phyloP scores from a whole-genome alignment of 441 rosid species.

The Bocquillonia castaneifolia region DNA sequence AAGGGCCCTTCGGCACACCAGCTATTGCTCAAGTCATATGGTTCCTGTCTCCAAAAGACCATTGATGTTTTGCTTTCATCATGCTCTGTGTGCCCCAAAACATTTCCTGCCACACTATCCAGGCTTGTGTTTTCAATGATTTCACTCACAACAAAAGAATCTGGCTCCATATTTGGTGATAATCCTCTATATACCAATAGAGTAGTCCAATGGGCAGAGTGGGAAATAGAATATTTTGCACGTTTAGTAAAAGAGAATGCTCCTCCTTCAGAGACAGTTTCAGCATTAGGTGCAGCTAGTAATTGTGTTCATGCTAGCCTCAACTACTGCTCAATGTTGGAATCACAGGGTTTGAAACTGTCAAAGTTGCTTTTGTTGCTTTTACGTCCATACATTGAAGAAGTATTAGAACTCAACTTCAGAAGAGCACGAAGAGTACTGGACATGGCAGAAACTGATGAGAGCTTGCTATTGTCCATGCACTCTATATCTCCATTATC shows the following conservation, averaged over 20 bases:
- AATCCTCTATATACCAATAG: conserved; percentile 73
- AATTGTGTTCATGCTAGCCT: conserved; percentile 78
- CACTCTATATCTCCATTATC: conserved; percentile 50
- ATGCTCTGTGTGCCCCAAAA: conserved; percentile 60
- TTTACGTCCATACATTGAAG: conserved; percentile 75
- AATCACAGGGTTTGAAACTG: conserved; percentile 71
- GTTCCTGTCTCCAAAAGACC: conserved; percentile 54
- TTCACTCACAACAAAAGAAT: conserved; percentile 59
- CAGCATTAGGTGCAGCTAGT: conserved; percentile 73
- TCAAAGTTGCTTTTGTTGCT: conserved; percentile 84
- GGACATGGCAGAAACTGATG: conserved; percentile 51
- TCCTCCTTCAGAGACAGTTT: conserved; percentile 67
- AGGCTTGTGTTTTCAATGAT: conserved; percentile 73
- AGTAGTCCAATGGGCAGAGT: conserved; percentile 93
- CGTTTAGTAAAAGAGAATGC: conserved; percentile 79
- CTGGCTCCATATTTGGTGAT: conserved; percentile 73
- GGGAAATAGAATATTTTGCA: conserved; percentile 82
- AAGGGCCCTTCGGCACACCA: conserved; percentile 86
- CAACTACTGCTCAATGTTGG: conserved; percentile 68
- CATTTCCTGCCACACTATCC: conserved; percentile 70
- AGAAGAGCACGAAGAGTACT: conserved; percentile 75
- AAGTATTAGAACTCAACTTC: conserved; percentile 82
- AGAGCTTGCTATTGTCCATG: conserved; percentile 48
- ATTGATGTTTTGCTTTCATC: conserved; percentile 70
- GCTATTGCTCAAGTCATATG: conserved; percentile 49